phyloP scores from a whole-genome alignment of 1,139 yeast genomes.

The Taphrina communis region DNA sequence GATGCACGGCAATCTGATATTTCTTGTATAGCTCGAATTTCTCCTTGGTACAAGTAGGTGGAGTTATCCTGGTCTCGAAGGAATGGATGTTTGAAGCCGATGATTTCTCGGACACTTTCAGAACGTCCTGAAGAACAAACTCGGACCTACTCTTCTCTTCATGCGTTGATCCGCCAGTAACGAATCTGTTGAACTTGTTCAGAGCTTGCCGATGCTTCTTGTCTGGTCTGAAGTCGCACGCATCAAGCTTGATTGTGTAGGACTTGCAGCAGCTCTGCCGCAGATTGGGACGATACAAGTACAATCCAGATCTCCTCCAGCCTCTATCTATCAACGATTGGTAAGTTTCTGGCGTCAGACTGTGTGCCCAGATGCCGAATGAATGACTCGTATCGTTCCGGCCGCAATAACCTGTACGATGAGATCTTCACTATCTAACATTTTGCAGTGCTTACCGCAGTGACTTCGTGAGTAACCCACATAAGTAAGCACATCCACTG shows the following conservation, averaged over 20 bases:
- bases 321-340: conserved; percentile 67
- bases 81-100: not conserved
- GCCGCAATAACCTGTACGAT: conserved; percentile 45
- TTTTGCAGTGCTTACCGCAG: no score
- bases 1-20: conserved; percentile 73
- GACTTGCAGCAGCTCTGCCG: conserved; percentile 79
- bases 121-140: conserved; percentile 2
- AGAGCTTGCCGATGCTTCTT: conserved; percentile 73
- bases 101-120: not conserved
- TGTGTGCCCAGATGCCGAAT: conserved; percentile 43
- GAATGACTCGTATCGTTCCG: conserved; percentile 40
- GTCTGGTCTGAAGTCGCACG: conserved; percentile 56
- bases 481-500: conserved; percentile 38
- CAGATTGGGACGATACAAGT: conserved; percentile 74
- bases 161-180: conserved; percentile 47
- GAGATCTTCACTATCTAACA: no score
- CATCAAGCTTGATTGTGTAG: conserved; percentile 70
- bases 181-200: conserved; percentile 63
- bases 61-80: conserved; percentile 58
- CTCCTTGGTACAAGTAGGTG: conserved; percentile 62
- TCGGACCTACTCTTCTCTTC: not conserved
- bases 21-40: conserved; percentile 69
- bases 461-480: conserved; percentile 29
- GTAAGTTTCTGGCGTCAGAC: conserved; percentile 44
- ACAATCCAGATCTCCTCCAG: conserved; percentile 69